phyloP scores from a whole-genome alignment of 2,329 filamentous ascomycete genomes.

The Scopulariopsis brevicaulis region DNA sequence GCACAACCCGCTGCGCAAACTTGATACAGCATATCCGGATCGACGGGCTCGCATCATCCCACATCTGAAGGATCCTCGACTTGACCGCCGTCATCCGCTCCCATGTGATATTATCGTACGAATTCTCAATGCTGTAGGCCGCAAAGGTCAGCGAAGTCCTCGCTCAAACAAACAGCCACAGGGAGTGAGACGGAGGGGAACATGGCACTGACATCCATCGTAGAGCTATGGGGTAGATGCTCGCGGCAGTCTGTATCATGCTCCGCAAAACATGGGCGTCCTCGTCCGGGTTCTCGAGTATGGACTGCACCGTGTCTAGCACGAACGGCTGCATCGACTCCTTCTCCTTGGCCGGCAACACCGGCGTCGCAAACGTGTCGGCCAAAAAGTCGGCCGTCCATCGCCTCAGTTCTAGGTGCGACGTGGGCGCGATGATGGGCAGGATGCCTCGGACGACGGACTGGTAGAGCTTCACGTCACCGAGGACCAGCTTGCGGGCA shows the following conservation, averaged over 20 bases:
- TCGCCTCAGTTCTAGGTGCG: conserved; percentile 72
- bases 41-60: conserved; percentile 68
- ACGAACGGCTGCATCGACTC: conserved; percentile 67
- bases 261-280: conserved; percentile 76
- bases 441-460: conserved; percentile 87
- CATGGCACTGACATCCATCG: conserved; percentile 74
- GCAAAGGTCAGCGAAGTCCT: not conserved
- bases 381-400: conserved; percentile 96
- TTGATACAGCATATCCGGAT: conserved; percentile 94
- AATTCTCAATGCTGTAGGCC: conserved; percentile 64
- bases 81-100: conserved; percentile 84
- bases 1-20: conserved; percentile 85
- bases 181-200: not conserved
- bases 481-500: conserved; percentile 80
- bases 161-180: not conserved
- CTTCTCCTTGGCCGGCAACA: conserved; percentile 66
- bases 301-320: conserved; percentile 61
- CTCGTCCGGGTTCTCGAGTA: conserved; percentile 60
- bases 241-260: conserved; percentile 78
- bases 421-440: conserved; percentile 69
- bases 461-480: conserved; percentile 78
- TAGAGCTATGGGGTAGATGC: conserved; percentile 86
- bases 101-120: conserved; percentile 73
- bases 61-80: conserved; percentile 73
- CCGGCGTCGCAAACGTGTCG: conserved; percentile 91